phyloP scores from a whole-genome alignment of 2,329 filamentous ascomycete species.

The Botrytis pseudocinerea region DNA sequence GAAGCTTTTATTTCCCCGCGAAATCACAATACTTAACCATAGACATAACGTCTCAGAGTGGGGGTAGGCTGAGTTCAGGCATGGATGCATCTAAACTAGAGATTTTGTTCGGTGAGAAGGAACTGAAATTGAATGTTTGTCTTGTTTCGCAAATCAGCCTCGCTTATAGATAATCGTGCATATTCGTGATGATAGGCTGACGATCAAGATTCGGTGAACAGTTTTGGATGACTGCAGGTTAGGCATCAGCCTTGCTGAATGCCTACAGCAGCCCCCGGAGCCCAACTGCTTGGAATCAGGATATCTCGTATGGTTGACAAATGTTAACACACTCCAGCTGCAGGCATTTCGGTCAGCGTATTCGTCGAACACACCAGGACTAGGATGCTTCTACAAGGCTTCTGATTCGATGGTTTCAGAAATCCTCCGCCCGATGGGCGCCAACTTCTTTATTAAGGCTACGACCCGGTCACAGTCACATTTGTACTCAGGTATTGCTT shows the following conservation, averaged over 20 bases:
- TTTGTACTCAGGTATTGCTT: not conserved
- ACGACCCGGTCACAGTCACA: not conserved
- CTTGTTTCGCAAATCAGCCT: constrained; percentile 24
- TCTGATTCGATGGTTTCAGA: not conserved
- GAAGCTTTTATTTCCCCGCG: not conserved
- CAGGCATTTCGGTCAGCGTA: constrained; percentile 12
- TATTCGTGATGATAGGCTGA: constrained; percentile 8
- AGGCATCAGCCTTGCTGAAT: constrained; percentile 13
- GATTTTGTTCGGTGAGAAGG: not conserved
- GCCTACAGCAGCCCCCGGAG: not conserved
- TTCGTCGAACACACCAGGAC: not conserved
- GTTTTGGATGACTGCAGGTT: not conserved
- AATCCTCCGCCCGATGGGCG: constrained; percentile 7
- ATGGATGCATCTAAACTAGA: not conserved
- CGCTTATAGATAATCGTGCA: constrained; percentile 6
- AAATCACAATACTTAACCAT: not conserved
- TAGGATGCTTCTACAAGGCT: not conserved
- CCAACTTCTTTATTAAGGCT: not conserved
- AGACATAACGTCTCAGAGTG: not conserved
- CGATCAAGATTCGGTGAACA: constrained; percentile 22
- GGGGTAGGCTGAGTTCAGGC: not conserved
- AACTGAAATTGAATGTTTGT: not conserved
- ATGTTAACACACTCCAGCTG: not conserved
- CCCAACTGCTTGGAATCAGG: not conserved
- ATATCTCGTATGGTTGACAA: not conserved